A percentile compares a stretch with the other conserved stretches of the same genome.
Evolutionary conservation across 169 alveolate genomes (phyloP).

Genomic region (Eimeria falciformis): DNA sequence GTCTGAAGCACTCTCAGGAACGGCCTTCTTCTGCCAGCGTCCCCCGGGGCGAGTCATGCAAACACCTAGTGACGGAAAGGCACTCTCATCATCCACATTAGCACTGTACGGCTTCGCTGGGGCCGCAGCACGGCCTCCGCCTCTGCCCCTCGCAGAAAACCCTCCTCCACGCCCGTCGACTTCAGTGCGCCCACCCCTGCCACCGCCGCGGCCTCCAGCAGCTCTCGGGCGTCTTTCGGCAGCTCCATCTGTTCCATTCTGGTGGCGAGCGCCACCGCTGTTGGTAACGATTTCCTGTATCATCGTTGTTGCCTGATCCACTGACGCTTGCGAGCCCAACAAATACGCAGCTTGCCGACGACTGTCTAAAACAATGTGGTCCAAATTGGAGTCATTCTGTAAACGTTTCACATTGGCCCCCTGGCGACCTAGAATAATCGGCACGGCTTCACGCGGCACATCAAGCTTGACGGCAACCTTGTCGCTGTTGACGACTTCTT

Average conservation of each 20-base stretch:
- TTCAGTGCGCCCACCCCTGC: slow-evolving; percentile 53
- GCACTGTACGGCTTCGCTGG: slow-evolving; percentile 69
- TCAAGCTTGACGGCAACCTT: slow-evolving; percentile 19
- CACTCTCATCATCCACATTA: slow-evolving; percentile 67
- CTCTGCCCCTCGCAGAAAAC: neutral
- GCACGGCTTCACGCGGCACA: slow-evolving; percentile 70
- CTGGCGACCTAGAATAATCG: slow-evolving; percentile 74
- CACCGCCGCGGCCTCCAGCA: slow-evolving; percentile 41
- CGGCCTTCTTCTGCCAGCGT: slow-evolving; percentile 68
- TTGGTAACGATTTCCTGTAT: slow-evolving; percentile 51
- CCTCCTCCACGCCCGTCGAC: slow-evolving; percentile 13
- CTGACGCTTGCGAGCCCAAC: slow-evolving; percentile 63
- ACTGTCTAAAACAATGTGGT: slow-evolving; percentile 64
- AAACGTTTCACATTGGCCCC: slow-evolving; percentile 59
- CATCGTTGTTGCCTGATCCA: slow-evolving; percentile 55
- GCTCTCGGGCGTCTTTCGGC: slow-evolving; percentile 52
- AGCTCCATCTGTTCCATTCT: slow-evolving; percentile 16
- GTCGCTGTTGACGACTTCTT: slow-evolving; percentile 57
- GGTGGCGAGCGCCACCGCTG: slow-evolving; percentile 47
- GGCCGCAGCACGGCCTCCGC: slow-evolving; percentile 41
- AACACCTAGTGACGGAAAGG: slow-evolving; percentile 73
- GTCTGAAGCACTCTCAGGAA: slow-evolving; percentile 25
- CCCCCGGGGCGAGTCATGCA: slow-evolving; percentile 73
- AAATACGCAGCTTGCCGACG: slow-evolving; percentile 64
- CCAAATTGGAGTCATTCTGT: slow-evolving; percentile 68